These are phyloP conservation scores for Eucalyptus tenuipes DNA, from an alignment of 345 rosid genomes.

Conservation along the genomic window DNA sequence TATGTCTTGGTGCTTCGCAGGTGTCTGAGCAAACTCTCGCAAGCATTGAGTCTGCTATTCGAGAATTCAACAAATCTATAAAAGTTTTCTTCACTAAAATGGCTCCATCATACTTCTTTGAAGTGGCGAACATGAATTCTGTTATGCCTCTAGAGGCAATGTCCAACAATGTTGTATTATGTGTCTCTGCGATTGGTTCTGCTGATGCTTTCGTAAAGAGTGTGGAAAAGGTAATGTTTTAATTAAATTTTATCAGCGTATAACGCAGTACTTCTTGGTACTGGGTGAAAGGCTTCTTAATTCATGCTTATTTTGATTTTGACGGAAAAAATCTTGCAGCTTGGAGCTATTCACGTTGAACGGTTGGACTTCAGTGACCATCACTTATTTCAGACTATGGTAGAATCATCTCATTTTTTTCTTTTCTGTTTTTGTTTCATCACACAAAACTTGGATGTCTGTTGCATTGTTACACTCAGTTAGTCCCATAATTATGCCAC, in stretches of 20 bases:
- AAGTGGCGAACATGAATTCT: slow-evolving; percentile 23
- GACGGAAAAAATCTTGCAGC: slow-evolving; percentile 19
- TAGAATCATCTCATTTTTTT: neutral
- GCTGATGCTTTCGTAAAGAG: slow-evolving; percentile 50
- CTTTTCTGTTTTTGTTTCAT: neutral
- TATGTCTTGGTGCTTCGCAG: slow-evolving; percentile 19
- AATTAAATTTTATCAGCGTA: neutral
- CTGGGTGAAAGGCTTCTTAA: neutral
- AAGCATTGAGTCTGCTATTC: slow-evolving; percentile 30
- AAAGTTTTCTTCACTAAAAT: slow-evolving; percentile 47
- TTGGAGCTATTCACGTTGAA: slow-evolving; percentile 42
- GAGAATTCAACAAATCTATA: slow-evolving; percentile 33
- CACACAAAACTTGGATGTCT: neutral
- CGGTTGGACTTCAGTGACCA: slow-evolving; percentile 73
- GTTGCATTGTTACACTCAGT: neutral
- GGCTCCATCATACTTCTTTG: slow-evolving; percentile 45
- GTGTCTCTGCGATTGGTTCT: slow-evolving; percentile 74
- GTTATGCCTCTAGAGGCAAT: slow-evolving; percentile 24
- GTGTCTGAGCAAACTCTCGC: slow-evolving; percentile 23
- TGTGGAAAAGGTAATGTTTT: slow-evolving; percentile 27
- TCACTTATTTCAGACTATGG: slow-evolving; percentile 37
- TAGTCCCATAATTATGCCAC: neutral
- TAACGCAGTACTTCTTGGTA: neutral
- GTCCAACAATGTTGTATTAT: slow-evolving; percentile 21
- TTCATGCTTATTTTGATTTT: neutral